Evolutionary conservation across 2,329 filamentous ascomycete species (phyloP).

Genomic region (Nemania serpens): DNA sequence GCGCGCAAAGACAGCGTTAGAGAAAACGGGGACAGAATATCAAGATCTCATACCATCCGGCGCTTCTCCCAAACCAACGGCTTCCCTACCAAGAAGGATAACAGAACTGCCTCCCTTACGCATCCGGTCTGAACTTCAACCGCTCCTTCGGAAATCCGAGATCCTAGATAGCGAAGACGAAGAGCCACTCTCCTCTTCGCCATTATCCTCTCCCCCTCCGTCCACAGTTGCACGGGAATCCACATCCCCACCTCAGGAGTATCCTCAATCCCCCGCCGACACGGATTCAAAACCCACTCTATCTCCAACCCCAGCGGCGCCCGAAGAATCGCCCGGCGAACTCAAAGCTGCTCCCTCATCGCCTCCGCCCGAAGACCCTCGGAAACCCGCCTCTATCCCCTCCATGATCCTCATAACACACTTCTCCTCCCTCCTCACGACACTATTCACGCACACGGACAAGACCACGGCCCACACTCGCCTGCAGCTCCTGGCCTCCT

Average conservation of each 20-base stretch:
- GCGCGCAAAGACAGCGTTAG: background rate
- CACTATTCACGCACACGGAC: conserved; percentile 56
- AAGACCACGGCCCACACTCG: conserved; percentile 53
- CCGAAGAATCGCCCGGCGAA: background rate
- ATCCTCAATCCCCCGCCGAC: background rate
- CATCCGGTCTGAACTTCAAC: conserved; percentile 8
- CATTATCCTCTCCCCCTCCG: conserved; percentile 14
- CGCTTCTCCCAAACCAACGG: conserved; percentile 21
- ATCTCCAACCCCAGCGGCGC: background rate
- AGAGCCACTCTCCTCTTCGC: conserved; percentile 37
- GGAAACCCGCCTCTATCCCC: conserved; percentile 35
- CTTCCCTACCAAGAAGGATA: conserved; percentile 7
- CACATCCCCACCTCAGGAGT: background rate
- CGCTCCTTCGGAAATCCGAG: conserved; percentile 5
- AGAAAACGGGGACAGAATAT: background rate
- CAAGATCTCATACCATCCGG: background rate
- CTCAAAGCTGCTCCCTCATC: background rate
- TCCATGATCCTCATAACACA: conserved; percentile 61
- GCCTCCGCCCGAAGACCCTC: background rate
- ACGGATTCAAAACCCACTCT: background rate
- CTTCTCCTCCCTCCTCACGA: conserved; percentile 55
- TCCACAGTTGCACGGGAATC: conserved; percentile 4
- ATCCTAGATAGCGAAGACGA: conserved; percentile 50
- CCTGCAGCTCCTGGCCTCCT: conserved; percentile 53
- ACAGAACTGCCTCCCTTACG: conserved; percentile 25